phyloP scores from a whole-genome alignment of 805 yeast genomes.

The Saccharomycopsis vini region DNA sequence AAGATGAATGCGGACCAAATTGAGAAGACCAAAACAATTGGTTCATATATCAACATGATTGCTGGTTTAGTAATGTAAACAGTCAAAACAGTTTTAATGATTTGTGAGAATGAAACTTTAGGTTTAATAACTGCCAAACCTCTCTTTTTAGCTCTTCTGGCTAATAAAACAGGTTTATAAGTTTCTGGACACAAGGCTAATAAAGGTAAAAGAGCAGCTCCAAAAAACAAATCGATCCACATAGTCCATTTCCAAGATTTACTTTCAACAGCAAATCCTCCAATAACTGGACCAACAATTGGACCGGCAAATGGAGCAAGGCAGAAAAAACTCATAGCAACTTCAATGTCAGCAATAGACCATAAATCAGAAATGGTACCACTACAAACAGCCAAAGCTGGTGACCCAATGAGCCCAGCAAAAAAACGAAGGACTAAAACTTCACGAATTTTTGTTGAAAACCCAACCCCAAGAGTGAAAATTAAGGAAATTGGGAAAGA shows the following conservation, averaged over 20 bases:
- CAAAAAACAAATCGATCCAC: slow-evolving; percentile 66
- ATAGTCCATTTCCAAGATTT: slow-evolving; percentile 51
- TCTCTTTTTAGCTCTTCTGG: slow-evolving; percentile 50
- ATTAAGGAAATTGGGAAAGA: slow-evolving; percentile 62
- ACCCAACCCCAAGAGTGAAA: slow-evolving; percentile 66
- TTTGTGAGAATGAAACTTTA: slow-evolving; percentile 1
- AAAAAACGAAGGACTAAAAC: slow-evolving; percentile 65
- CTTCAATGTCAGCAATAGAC: slow-evolving; percentile 52
- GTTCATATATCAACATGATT: slow-evolving; percentile 63
- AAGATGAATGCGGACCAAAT: slow-evolving; percentile 66
- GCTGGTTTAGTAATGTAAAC: slow-evolving; percentile 53
- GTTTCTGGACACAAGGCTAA: slow-evolving; percentile 54
- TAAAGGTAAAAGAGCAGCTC: slow-evolving; percentile 42
- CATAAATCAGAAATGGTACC: slow-evolving; percentile 79
- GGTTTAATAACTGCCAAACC: slow-evolving; percentile 38
- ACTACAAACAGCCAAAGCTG: slow-evolving; percentile 76
- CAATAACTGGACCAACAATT: slow-evolving; percentile 65
- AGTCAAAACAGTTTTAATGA: slow-evolving; percentile 28
- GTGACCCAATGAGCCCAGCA: slow-evolving; percentile 69
- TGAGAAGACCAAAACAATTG: slow-evolving; percentile 63
- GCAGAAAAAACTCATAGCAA: slow-evolving; percentile 74
- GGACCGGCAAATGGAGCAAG: slow-evolving; percentile 79
- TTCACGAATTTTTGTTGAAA: slow-evolving; percentile 49
- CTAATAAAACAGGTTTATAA: slow-evolving; percentile 58
- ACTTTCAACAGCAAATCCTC: slow-evolving; percentile 54